Evolutionary conservation across 78 protist genomes (phyloP).

Genomic region (Dictyostelium firmibasis): DNA sequence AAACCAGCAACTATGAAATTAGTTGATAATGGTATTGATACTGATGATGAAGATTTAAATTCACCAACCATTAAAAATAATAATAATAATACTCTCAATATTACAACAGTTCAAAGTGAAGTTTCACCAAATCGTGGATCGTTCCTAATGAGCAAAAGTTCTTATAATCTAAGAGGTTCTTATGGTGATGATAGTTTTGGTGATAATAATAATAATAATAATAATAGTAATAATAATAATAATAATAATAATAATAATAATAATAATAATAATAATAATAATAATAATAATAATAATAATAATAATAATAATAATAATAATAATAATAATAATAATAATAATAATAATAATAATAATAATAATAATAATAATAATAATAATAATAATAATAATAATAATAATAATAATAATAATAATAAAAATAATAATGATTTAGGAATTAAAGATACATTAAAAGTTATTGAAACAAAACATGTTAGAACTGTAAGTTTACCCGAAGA

Average conservation of each 20-base stretch:
- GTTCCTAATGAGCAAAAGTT: background rate
- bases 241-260: no score
- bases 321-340: background rate
- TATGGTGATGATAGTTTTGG: background rate
- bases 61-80: background rate
- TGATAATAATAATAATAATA: background rate
- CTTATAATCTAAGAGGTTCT: background rate
- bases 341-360: background rate
- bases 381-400: no score
- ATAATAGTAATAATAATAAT: no score
- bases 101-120: background rate
- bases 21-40: background rate
- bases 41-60: background rate
- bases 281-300: no score
- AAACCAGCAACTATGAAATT: background rate
- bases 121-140: background rate
- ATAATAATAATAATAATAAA: background rate
- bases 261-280: no score
- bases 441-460: background rate
- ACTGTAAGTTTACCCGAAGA: background rate
- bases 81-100: background rate
- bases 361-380: background rate
- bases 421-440: no score
- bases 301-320: no score
- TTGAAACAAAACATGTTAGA: background rate